Conservation (phyloP, 1,284 basidiomycete species). For the Bjerkandera adusta region DNA sequence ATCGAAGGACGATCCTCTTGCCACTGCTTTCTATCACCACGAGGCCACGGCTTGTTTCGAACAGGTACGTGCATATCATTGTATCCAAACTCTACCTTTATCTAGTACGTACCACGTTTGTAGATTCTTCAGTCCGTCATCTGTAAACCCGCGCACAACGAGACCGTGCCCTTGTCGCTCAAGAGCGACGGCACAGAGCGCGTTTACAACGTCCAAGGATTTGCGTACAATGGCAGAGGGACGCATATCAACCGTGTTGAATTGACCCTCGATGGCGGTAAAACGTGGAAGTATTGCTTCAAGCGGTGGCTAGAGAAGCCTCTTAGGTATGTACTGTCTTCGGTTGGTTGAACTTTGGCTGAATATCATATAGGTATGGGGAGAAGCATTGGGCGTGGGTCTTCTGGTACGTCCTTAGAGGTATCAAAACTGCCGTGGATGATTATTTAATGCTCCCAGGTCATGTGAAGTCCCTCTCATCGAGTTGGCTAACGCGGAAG, state of each 20-base stretch:
- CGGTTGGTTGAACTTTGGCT: neutral
- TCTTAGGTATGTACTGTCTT: slow-evolving; percentile 12
- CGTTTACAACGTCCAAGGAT: slow-evolving; percentile 20
- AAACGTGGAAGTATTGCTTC: slow-evolving; percentile 25
- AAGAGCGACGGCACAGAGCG: slow-evolving; percentile 5
- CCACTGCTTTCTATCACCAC: slow-evolving; percentile 18
- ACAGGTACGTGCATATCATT: slow-evolving; percentile 12
- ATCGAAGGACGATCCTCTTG: slow-evolving; percentile 20
- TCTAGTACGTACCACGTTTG: too few relatives aligned
- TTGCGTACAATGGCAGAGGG: slow-evolving; percentile 23
- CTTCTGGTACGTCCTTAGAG: slow-evolving; percentile 19
- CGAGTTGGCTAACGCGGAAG: slow-evolving; percentile 18
- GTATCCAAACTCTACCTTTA: neutral
- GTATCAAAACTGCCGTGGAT: neutral
- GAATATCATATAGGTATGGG: slow-evolving; percentile 16
- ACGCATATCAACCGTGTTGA: slow-evolving; percentile 22
- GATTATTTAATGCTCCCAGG: slow-evolving; percentile 11
- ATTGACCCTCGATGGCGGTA: slow-evolving; percentile 22
- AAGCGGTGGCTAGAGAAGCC: slow-evolving; percentile 19
- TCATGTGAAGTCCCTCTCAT: slow-evolving; percentile 21
- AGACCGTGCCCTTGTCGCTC: slow-evolving; percentile 11
- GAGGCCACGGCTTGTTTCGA: slow-evolving; percentile 24
- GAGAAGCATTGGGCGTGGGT: slow-evolving; percentile 27
- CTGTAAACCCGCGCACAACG: slow-evolving; percentile 23
- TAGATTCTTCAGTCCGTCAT: slow-evolving; percentile 24